These are phyloP conservation scores for Ramichloridium luteum DNA, from an alignment of 2,329 filamentous ascomycete species.

Conservation along the genomic window DNA sequence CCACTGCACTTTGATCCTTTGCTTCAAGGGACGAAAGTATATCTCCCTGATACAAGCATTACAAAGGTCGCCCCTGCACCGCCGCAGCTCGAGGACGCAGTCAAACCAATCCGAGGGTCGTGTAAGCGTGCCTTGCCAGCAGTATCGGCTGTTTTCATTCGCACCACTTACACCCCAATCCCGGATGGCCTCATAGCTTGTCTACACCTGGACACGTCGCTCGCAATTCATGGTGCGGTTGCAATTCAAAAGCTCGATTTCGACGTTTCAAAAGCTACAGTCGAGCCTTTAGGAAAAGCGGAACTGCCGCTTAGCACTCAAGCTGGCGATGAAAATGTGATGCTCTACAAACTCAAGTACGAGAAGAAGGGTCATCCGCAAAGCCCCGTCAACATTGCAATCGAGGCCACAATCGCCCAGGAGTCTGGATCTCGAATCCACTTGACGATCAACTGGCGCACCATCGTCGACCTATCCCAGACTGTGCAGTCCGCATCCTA, in stretches of 20 bases:
- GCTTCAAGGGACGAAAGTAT: constrained; percentile 39
- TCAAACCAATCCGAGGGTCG: constrained; percentile 52
- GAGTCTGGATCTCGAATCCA: constrained; percentile 14
- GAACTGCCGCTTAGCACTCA: constrained; percentile 22
- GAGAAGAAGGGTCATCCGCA: constrained; percentile 1
- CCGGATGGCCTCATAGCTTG: constrained; percentile 24
- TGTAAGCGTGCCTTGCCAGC: constrained; percentile 52
- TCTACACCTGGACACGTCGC: constrained; percentile 20
- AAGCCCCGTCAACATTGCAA: constrained; percentile 7
- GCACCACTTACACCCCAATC: constrained; percentile 58
- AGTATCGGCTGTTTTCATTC: constrained; percentile 57
- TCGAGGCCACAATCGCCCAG: constrained; percentile 12
- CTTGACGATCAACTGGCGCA: constrained; percentile 17
- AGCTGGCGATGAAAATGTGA: constrained; percentile 62
- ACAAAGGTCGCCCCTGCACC: constrained; percentile 60
- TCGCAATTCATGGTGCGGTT: constrained; percentile 28
- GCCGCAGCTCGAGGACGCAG: constrained; percentile 45
- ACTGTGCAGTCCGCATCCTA: constrained; percentile 11
- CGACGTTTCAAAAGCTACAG: constrained; percentile 43
- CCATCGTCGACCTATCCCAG: constrained; percentile 14
- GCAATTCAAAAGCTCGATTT: constrained; percentile 48
- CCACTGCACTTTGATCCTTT: constrained; percentile 54
- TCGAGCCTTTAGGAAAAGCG: constrained; percentile 30
- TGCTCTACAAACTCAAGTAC: constrained; percentile 45
- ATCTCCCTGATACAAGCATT: constrained; percentile 60